phyloP scores from a whole-genome alignment of 148 eudicot genomes.

The Fallopia convolvulus region DNA sequence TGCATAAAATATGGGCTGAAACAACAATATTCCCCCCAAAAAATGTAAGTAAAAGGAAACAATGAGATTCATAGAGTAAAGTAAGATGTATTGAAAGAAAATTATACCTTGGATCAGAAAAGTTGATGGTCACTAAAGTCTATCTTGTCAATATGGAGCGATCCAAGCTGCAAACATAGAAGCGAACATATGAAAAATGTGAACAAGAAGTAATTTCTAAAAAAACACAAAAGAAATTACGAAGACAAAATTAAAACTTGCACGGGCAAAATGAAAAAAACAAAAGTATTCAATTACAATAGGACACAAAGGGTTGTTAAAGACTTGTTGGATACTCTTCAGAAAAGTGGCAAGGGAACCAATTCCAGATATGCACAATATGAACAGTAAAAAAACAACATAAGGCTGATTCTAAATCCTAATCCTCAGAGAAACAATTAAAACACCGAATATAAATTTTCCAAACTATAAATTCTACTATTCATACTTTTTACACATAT shows the following conservation, averaged over 20 bases:
- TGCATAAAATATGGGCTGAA: neutral
- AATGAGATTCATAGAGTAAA: neutral
- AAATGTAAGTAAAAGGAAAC: neutral
- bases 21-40: neutral
- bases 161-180: constrained; percentile 59
- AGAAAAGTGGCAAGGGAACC: too few species aligned
- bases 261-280: constrained; percentile 9
- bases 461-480: too few species aligned
- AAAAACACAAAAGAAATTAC: neutral
- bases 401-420: too few species aligned
- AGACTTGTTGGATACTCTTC: too few species aligned
- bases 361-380: too few species aligned
- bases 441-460: too few species aligned
- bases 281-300: neutral
- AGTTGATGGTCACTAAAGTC: constrained; percentile 79
- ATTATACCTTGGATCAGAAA: constrained; percentile 47
- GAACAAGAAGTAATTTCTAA: neutral
- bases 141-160: constrained; percentile 47
- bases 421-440: too few species aligned
- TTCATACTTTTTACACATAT: too few species aligned
- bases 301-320: neutral
- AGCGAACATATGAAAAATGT: neutral
- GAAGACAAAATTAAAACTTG: neutral
- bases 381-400: too few species aligned
- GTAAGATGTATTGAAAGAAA: neutral